Evolutionary conservation across 495 filamentous ascomycete genomes (phyloP), one percentile per base, ranked within the genome.

Genomic region (Hypoxylon subgilvum): DNA sequence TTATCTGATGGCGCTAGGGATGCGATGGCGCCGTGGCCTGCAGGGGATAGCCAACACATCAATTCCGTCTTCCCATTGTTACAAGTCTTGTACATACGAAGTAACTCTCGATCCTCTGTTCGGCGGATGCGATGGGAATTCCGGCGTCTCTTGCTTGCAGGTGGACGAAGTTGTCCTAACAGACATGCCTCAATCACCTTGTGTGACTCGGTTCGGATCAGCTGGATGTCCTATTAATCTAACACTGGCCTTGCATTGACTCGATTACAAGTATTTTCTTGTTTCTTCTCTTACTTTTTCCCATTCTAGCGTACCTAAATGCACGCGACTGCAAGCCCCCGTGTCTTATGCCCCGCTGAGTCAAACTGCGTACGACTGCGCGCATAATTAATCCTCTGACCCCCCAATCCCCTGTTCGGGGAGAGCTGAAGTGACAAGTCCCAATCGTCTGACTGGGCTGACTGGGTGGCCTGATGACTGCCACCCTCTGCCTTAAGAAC

Each of bases 1-100:
- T 69, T 69, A 69, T 69, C 67, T 67, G 67, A 69, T 69, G 67
- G 63, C 60, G 46, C 67, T 69, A 69, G 18, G 17, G 18, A 38
- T 30, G 42, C 36, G 12, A 50, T 32, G 22, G 42, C 21, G 6
- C 19, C 22, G 28, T 14, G 39, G 35, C 36, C 52, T 27, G 23
- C 23, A 8, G 8, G 23, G 23, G 23, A 27, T 27, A 27, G 4
- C 23, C 23, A 27, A 27, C 23, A 8, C 23, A 8, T 8, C n/a
- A n/a, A n/a, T n/a, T n/a, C n/a, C n/a, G n/a, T n/a, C n/a, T n/a
- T n/a, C n/a, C n/a, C n/a, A n/a, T n/a, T n/a, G n/a, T n/a, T n/a
- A n/a, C n/a, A n/a, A n/a, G n/a, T n/a, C n/a, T n/a, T n/a, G n/a
- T n/a, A n/a, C n/a, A n/a, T n/a, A n/a, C n/a, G n/a, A n/a, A n/a